Percentiles rank a stretch among this genome's conserved stretches.
Conservation (phyloP, 2,329 filamentous ascomycete genomes). For the Calonectria hongkongensis region DNA sequence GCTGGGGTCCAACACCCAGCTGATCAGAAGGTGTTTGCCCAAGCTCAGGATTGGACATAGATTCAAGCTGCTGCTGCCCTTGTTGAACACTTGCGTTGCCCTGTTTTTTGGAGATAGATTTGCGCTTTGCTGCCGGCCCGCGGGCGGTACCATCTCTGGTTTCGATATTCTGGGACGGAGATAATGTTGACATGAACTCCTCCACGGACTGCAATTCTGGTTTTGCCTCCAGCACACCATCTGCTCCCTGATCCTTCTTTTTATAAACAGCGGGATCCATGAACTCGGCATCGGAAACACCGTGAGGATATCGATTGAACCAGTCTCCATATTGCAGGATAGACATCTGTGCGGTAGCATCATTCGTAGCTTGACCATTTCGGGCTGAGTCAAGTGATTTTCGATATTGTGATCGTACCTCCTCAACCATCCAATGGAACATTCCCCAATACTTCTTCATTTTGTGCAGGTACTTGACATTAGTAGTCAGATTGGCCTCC, state of each 20-base stretch:
- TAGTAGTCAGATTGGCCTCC: slow-evolving; percentile 89
- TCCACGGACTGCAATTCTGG: slow-evolving; percentile 94
- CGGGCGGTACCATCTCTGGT: slow-evolving; percentile 51
- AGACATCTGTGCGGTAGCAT: slow-evolving; percentile 70
- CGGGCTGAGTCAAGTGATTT: slow-evolving; percentile 88
- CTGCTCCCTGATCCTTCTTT: slow-evolving; percentile 86
- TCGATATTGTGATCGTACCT: slow-evolving; percentile 91
- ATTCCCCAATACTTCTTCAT: slow-evolving; percentile 99
- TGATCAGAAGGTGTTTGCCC: slow-evolving; percentile 33
- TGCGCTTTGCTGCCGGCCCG: slow-evolving; percentile 58
- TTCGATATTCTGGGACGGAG: slow-evolving; percentile 75
- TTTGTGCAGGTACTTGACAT: slow-evolving; percentile 91
- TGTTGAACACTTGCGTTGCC: slow-evolving; percentile 34
- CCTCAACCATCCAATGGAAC: slow-evolving; percentile 97
- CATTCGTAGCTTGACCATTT: slow-evolving; percentile 74
- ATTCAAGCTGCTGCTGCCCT: slow-evolving; percentile 49
- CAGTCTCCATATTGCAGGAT: slow-evolving; percentile 98
- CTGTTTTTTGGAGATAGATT: slow-evolving; percentile 62
- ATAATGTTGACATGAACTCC: slow-evolving; percentile 91
- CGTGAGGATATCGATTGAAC: slow-evolving; percentile 96
- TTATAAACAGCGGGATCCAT: slow-evolving; percentile 81
- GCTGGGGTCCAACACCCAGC: slow-evolving; percentile 46
- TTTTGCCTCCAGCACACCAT: slow-evolving; percentile 91
- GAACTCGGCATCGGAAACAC: slow-evolving; percentile 89
- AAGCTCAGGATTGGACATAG: slow-evolving; percentile 44